Evolutionary conservation across 306 rosid genomes (phyloP).

Genomic region (Quercus wislizeni): DNA sequence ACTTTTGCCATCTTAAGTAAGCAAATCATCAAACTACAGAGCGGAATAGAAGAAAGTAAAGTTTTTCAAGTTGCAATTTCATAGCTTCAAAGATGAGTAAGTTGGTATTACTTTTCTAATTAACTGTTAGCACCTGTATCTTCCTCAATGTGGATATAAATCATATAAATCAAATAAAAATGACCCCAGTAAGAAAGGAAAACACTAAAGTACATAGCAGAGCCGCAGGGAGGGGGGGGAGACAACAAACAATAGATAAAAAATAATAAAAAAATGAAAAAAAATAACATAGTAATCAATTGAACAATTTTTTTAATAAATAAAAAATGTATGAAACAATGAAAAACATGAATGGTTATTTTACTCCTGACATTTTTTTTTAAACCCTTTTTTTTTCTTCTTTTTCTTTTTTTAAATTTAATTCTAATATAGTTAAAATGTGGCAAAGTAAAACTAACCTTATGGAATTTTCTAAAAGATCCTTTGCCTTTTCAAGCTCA

Average conservation of each 20-base stretch:
- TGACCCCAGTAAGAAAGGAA: neutral
- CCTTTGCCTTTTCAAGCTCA: constrained; percentile 62
- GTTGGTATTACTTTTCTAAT: neutral
- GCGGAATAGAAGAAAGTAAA: neutral
- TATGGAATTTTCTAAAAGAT: constrained; percentile 48
- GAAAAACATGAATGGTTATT: neutral
- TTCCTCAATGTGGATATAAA: neutral
- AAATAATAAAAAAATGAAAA: neutral
- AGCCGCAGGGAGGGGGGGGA: too few species aligned
- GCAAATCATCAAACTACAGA: neutral
- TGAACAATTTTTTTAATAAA: too few species aligned
- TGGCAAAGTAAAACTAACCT: constrained; percentile 44
- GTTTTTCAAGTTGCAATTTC: neutral
- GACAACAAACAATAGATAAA: neutral
- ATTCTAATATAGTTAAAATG: constrained; percentile 12
- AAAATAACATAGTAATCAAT: neutral
- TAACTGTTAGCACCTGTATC: neutral
- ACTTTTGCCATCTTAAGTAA: neutral
- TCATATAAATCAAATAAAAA: neutral
- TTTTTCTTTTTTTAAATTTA: neutral
- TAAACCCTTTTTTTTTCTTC: neutral
- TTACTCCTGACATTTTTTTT: neutral
- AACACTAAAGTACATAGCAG: neutral
- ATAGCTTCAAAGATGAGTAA: neutral
- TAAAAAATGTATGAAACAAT: neutral